phyloP scores from a whole-genome alignment of 2,329 filamentous ascomycete genomes.

The Ophiostoma piceae region DNA sequence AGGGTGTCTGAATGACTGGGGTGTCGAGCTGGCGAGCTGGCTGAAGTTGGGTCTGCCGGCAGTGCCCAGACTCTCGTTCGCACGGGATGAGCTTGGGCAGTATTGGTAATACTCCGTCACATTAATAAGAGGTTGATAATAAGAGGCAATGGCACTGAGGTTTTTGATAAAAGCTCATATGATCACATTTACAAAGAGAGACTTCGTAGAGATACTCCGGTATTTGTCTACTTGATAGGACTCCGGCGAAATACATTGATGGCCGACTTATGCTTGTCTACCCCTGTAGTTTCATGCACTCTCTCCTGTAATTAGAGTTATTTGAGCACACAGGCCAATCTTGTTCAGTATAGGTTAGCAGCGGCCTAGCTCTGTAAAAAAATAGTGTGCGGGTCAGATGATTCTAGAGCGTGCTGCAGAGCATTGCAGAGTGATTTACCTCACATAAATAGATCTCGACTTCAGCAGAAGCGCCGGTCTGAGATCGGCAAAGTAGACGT shows the following conservation, averaged over 20 bases:
- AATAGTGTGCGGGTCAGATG: not conserved
- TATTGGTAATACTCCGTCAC: not conserved
- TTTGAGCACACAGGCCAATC: too few species aligned
- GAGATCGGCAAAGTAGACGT: too few species aligned
- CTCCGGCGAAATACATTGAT: not conserved
- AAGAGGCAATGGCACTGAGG: not conserved
- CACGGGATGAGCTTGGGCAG: not conserved
- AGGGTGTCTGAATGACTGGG: not conserved
- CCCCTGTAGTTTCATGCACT: not conserved
- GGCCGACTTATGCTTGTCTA: not conserved
- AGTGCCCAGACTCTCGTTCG: not conserved
- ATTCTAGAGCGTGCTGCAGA: too few species aligned
- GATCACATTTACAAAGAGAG: too few species aligned
- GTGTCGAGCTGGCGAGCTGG: not conserved
- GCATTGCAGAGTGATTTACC: too few species aligned
- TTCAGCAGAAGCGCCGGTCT: too few species aligned
- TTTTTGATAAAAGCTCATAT: too few species aligned
- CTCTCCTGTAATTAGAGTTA: not conserved
- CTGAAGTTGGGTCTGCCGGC: not conserved
- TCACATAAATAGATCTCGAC: too few species aligned
- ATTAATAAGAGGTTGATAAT: not conserved
- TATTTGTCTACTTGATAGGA: too few species aligned
- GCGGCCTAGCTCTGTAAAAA: too few species aligned
- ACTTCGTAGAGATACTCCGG: too few species aligned
- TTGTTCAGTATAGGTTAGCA: too few species aligned